Percentiles rank a stretch among this genome's conserved stretches.
Conservation (phyloP, 1,139 yeast species). For the Groenewaldozyma sp. region DNA sequence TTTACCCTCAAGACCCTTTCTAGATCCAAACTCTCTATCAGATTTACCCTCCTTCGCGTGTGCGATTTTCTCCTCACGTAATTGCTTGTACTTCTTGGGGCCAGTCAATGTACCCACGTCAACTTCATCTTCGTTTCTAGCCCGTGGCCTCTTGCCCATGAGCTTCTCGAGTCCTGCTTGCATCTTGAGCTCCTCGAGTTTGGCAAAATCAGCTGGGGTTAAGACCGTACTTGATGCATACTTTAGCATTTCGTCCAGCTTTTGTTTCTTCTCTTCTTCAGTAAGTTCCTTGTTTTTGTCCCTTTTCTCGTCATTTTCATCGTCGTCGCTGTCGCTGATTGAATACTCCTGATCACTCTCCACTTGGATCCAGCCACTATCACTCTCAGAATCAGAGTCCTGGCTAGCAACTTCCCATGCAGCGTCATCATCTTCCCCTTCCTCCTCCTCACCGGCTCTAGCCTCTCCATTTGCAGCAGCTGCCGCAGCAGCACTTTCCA, state of each 20-base stretch:
- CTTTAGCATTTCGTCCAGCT: slow-evolving; percentile 29
- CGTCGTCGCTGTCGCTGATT: slow-evolving; percentile 34
- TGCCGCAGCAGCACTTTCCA: too few relatives aligned
- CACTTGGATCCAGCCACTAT: slow-evolving; percentile 45
- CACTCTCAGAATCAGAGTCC: slow-evolving; percentile 48
- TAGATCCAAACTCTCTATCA: slow-evolving; percentile 85
- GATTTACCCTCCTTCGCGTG: slow-evolving; percentile 85
- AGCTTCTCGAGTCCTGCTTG: slow-evolving; percentile 78
- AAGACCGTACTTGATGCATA: slow-evolving; percentile 62
- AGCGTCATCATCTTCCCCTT: slow-evolving; percentile 35
- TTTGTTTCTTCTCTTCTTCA: slow-evolving; percentile 20
- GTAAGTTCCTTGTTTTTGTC: slow-evolving; percentile 22
- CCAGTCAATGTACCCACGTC: slow-evolving; percentile 79
- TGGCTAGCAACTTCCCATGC: slow-evolving; percentile 42
- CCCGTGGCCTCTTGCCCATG: slow-evolving; percentile 40
- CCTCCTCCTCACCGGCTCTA: slow-evolving; percentile 42
- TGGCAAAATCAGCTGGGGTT: slow-evolving; percentile 97
- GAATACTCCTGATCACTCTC: slow-evolving; percentile 48
- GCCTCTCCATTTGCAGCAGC: too few relatives aligned
- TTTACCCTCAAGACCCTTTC: slow-evolving; percentile 55
- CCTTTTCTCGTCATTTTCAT: slow-evolving; percentile 34
- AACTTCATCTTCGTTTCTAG: slow-evolving; percentile 66
- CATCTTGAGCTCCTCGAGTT: slow-evolving; percentile 73
- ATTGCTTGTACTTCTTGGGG: slow-evolving; percentile 72
- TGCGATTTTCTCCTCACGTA: slow-evolving; percentile 83